Percentiles rank a stretch among this genome's conserved stretches.
These are phyloP conservation scores for Hapsidospora chrysogenum DNA, from an alignment of 495 filamentous ascomycete species.

Conservation along the genomic window DNA sequence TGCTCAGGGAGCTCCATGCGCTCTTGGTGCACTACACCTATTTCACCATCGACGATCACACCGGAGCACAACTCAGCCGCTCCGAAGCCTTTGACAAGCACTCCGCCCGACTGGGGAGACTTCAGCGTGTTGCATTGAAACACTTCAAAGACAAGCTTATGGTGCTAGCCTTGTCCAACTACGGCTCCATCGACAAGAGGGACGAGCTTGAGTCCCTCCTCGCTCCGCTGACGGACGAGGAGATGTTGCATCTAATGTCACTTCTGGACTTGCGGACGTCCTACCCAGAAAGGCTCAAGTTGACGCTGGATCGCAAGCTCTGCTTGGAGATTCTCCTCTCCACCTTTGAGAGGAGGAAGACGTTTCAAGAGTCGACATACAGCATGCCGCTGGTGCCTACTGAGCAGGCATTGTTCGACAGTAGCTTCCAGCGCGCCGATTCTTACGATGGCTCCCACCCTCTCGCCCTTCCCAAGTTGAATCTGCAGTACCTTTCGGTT, in stretches of 20 bases:
- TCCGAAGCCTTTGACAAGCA: constrained; percentile 66
- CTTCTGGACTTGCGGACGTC: constrained; percentile 59
- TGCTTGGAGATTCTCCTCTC: constrained; percentile 64
- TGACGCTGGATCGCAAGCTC: constrained; percentile 49
- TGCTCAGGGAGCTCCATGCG: constrained; percentile 66
- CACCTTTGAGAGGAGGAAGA: constrained; percentile 56
- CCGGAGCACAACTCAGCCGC: constrained; percentile 52
- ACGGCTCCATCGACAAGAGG: constrained; percentile 68
- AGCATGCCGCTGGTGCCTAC: constrained; percentile 66
- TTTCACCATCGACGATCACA: constrained; percentile 87
- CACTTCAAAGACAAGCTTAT: constrained; percentile 81
- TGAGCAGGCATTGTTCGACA: constrained; percentile 72
- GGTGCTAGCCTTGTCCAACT: constrained; percentile 82
- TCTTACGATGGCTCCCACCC: constrained; percentile 78
- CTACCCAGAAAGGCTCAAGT: constrained; percentile 54
- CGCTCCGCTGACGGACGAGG: constrained; percentile 49
- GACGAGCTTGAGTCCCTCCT: constrained; percentile 67
- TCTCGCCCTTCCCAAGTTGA: constrained; percentile 84
- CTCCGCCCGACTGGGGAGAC: constrained; percentile 52
- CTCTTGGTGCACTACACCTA: constrained; percentile 71
- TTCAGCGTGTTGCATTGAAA: constrained; percentile 71
- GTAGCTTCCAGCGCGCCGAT: constrained; percentile 68
- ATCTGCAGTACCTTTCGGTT: constrained; percentile 86
- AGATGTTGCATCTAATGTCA: constrained; percentile 50
- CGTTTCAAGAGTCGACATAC: constrained; percentile 66